Percentiles rank a stretch among this genome's conserved stretches.
These are phyloP conservation scores for Colletotrichum neosansevieriae DNA, from an alignment of 2,329 filamentous ascomycete genomes.

Conservation along the genomic window DNA sequence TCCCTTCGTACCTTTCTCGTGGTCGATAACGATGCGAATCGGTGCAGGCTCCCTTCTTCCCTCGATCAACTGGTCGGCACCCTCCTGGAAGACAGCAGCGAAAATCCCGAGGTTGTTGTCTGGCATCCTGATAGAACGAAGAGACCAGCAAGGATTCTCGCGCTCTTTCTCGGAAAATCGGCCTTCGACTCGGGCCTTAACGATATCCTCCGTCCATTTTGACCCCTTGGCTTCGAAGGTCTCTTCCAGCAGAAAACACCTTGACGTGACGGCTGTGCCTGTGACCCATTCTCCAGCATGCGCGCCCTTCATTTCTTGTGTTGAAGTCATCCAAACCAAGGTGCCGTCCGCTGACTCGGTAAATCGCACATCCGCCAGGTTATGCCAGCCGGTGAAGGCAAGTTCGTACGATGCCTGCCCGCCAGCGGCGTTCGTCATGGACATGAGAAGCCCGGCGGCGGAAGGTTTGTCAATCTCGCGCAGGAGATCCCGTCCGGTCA, in stretches of 20 bases:
- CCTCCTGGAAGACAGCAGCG: constrained; percentile 80
- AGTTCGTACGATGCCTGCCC: constrained; percentile 76
- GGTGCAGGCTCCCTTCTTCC: constrained; percentile 76
- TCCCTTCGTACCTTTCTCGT: constrained; percentile 74
- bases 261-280: constrained; percentile 67
- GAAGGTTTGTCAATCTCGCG: constrained; percentile 88
- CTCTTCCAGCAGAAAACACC: constrained; percentile 79
- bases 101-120: constrained; percentile 71
- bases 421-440: constrained; percentile 72
- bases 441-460: constrained; percentile 70
- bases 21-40: constrained; percentile 80
- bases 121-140: constrained; percentile 75
- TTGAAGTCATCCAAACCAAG: constrained; percentile 76
- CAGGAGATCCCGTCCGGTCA: constrained; percentile 81
- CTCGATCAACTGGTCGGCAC: constrained; percentile 70
- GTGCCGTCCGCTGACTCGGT: constrained; percentile 76
- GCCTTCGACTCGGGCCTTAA: constrained; percentile 87
- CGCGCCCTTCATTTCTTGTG: constrained; percentile 69
- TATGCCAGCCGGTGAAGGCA: constrained; percentile 79
- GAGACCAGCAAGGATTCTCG: constrained; percentile 83
- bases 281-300: constrained; percentile 61
- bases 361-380: constrained; percentile 77
- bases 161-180: constrained; percentile 87
- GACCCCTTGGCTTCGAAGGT: constrained; percentile 81
- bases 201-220: constrained; percentile 85